phyloP scores from a whole-genome alignment of 2,329 filamentous ascomycete species.

The Neofusicoccum laricinum region DNA sequence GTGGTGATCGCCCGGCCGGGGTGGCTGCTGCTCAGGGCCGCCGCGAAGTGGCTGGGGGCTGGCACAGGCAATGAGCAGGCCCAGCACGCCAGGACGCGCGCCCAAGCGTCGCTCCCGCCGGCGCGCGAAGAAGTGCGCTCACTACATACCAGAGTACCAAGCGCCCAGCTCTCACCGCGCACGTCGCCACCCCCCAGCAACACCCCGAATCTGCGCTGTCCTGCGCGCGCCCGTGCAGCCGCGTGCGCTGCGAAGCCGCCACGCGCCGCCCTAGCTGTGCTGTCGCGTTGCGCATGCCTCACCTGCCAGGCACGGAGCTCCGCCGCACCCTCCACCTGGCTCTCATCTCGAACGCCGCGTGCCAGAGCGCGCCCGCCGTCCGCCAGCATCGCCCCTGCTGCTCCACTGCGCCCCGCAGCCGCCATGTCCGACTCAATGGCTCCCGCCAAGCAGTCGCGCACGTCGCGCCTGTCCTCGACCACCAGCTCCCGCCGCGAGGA shows the following conservation, averaged over 20 bases:
- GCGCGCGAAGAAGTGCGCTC: not conserved
- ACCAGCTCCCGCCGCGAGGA: not conserved
- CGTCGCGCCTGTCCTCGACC: not conserved
- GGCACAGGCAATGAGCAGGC: not conserved
- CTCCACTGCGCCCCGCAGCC: not conserved
- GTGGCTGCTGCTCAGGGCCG: conserved; percentile 8
- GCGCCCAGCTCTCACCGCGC: not conserved
- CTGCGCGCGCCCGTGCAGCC: not conserved
- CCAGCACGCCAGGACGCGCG: not conserved
- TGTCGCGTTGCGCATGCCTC: not conserved
- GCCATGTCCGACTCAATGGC: conserved; percentile 2
- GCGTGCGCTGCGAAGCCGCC: not conserved
- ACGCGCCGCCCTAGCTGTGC: not conserved
- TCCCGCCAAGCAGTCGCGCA: not conserved
- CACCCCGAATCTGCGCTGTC: not conserved
- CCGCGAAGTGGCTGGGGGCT: not conserved
- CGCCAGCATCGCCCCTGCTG: not conserved
- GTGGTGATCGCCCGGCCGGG: conserved; percentile 3
- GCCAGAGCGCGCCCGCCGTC: not conserved
- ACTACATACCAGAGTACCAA: not conserved
- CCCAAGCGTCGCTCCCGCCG: not conserved
- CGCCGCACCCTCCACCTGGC: not conserved
- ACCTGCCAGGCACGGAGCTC: not conserved
- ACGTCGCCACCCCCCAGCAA: not conserved
- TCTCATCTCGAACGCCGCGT: not conserved